phyloP scores from a whole-genome alignment of 2,329 filamentous ascomycete species.

The Claviceps digitariae region DNA sequence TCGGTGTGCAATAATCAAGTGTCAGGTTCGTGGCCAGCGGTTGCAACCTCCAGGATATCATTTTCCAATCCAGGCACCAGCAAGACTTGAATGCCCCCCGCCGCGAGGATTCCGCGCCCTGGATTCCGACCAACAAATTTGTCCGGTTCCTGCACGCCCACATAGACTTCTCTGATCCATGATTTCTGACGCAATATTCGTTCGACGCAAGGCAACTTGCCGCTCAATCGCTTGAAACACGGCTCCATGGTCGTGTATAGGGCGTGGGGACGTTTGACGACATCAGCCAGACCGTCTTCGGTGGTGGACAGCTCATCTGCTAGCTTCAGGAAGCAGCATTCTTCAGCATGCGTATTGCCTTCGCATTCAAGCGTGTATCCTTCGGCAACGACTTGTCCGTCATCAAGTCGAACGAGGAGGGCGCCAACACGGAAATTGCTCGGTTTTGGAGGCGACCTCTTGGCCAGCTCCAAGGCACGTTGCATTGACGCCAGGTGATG shows the following conservation, averaged over 20 bases:
- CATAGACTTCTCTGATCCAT: slow-evolving; percentile 64
- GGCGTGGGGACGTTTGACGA: slow-evolving; percentile 20
- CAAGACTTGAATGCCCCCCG: slow-evolving; percentile 59
- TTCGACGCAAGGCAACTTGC: slow-evolving; percentile 65
- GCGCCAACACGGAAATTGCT: slow-evolving; percentile 93
- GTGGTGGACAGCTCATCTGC: slow-evolving; percentile 31
- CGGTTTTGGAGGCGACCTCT: slow-evolving; percentile 68
- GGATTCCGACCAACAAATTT: slow-evolving; percentile 79
- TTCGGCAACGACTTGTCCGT: slow-evolving; percentile 49
- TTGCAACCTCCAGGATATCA: slow-evolving; percentile 71
- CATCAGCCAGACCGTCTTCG: slow-evolving; percentile 40
- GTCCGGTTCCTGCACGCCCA: slow-evolving; percentile 78
- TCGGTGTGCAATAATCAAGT: slow-evolving; percentile 4
- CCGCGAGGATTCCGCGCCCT: slow-evolving; percentile 55
- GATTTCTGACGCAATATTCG: slow-evolving; percentile 52
- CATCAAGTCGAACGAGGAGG: slow-evolving; percentile 51
- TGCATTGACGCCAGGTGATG: slow-evolving; percentile 45
- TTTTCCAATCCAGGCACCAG: slow-evolving; percentile 63
- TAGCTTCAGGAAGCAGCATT: slow-evolving; percentile 75
- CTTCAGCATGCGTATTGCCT: slow-evolving; percentile 94
- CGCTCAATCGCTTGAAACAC: slow-evolving; percentile 59
- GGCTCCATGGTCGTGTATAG: slow-evolving; percentile 94
- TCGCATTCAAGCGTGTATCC: slow-evolving; percentile 84
- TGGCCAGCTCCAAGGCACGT: slow-evolving; percentile 61
- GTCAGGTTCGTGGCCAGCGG: slow-evolving; percentile 52